Evolutionary conservation across 2,329 filamentous ascomycete genomes (phyloP), one percentile per base, ranked within the genome.

Genomic region (Xylaria sp.): DNA sequence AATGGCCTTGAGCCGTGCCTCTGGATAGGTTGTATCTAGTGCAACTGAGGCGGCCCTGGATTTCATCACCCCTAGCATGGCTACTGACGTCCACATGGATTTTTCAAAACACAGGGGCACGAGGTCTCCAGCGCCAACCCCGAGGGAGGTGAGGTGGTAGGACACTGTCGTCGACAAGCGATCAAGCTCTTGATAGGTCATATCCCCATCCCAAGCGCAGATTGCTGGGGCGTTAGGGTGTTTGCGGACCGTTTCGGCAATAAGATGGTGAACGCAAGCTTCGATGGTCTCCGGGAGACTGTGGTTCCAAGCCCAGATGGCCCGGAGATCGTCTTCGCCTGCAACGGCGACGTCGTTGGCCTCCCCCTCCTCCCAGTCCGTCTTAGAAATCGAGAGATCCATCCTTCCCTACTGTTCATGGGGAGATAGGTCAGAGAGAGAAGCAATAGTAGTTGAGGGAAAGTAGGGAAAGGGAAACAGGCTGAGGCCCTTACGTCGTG

Each of bases 31-130:
- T n/a, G 38, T 23, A 44, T 54, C 51, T 31, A 54, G 38, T 27
- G 27, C 25, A 31, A 43, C 51, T 15, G 38, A 54, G 13, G 51
- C 51, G n/a, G 21, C 40, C 4, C 51, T 13, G 25, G 37, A 43
- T 25, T 54, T 54, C 51, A 54, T 41, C 17, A 58, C 55, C 7
- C 46, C 47, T 19, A 58, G n/a, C n/a, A 52, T 41, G n/a, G 55
- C 55, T 23, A 58, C 55, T 8, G 49, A 31, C 9, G 29, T 27
- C 47, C 49, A 58, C 33, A 46, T 47, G 13, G 55, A 58, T 47
- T 58, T 58, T 47, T 58, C 55, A n/a, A 58, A 52, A 37, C 48
- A 58, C 37, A 58, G 35, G 21, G 47, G 48, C 37, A 58, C 47
- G 11, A 40, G 33, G 21, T 25, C 47, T 33, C 31, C 35, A 8